Conservation (phyloP, 257 asterid species). For the Rhazya stricta region DNA sequence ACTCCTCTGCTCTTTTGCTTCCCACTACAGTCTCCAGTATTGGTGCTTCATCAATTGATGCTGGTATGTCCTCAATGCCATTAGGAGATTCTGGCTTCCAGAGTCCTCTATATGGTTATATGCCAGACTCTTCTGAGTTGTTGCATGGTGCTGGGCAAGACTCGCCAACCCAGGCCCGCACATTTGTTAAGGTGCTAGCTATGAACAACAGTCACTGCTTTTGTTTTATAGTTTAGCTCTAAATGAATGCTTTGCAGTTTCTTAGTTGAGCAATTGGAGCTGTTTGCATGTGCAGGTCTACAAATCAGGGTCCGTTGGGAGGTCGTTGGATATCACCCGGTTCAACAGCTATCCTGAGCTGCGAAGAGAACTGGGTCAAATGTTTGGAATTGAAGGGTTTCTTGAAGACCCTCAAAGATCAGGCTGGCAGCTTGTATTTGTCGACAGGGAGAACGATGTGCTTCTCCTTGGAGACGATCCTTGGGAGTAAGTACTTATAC, state of each 20-base stretch:
- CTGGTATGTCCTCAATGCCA: constrained; percentile 57
- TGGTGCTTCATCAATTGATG: constrained; percentile 50
- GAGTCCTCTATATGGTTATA: constrained; percentile 56
- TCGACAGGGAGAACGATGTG: constrained; percentile 94
- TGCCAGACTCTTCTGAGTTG: constrained; percentile 69
- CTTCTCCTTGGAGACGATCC: constrained; percentile 99
- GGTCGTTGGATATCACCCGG: constrained; percentile 86
- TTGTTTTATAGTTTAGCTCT: background rate
- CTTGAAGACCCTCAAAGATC: constrained; percentile 98
- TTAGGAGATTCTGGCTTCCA: constrained; percentile 61
- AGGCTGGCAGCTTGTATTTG: constrained; percentile 99
- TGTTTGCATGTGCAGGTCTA: constrained; percentile 49
- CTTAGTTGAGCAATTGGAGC: constrained; percentile 2
- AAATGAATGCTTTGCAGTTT: background rate
- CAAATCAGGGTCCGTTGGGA: constrained; percentile 81
- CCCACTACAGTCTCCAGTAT: constrained; percentile 60
- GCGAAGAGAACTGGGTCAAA: constrained; percentile 78
- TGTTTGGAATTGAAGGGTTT: constrained; percentile 90
- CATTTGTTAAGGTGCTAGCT: constrained; percentile 72
- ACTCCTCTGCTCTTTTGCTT: constrained; percentile 64
- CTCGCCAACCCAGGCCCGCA: constrained; percentile 44
- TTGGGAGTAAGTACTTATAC: constrained; percentile 70
- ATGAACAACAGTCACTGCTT: background rate
- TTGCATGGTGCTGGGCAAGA: constrained; percentile 59
- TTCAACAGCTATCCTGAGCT: constrained; percentile 96